Evolutionary conservation across 1,139 yeast genomes (phyloP).

Genomic region (Geotrichum citri-aurantii): DNA sequence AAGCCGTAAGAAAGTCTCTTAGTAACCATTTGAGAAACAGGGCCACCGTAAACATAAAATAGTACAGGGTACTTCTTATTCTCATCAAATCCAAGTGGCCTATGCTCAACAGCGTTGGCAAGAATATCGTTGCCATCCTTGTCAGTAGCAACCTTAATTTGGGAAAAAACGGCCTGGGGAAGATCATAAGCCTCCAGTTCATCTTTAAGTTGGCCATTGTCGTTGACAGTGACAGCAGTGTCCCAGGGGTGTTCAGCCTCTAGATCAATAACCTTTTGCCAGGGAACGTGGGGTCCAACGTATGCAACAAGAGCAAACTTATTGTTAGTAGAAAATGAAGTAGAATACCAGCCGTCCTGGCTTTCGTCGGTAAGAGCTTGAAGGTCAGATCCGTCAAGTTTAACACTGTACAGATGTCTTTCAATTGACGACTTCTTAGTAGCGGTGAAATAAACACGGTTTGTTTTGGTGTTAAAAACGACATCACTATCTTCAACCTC

Average conservation of each 20-base stretch:
- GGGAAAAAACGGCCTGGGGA: conserved; percentile 52
- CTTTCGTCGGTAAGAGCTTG: conserved; percentile 50
- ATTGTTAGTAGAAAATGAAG: conserved; percentile 56
- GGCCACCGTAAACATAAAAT: conserved; percentile 90
- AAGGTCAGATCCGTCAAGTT: conserved; percentile 41
- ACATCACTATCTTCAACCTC: conserved; percentile 58
- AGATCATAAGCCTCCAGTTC: conserved; percentile 41
- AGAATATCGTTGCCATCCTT: conserved; percentile 35
- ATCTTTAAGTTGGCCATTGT: conserved; percentile 31
- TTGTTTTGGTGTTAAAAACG: conserved; percentile 48
- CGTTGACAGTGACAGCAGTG: conserved; percentile 36
- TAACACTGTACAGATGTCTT: conserved; percentile 50
- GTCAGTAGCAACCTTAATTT: conserved; percentile 42
- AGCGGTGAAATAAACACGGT: conserved; percentile 57
- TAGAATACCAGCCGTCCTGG: conserved; percentile 60
- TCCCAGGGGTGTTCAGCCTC: conserved; percentile 31
- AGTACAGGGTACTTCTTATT: conserved; percentile 62
- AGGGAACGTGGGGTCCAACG: conserved; percentile 62
- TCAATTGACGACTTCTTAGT: conserved; percentile 53
- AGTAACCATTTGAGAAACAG: conserved; percentile 74
- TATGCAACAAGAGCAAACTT: conserved; percentile 51
- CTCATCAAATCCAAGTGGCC: conserved; percentile 65
- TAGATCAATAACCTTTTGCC: conserved; percentile 52
- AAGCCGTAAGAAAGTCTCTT: conserved; percentile 54
- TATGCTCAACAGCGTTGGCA: conserved; percentile 67